phyloP scores from a whole-genome alignment of 805 yeast species.

The Starmerella sirachaensis region DNA sequence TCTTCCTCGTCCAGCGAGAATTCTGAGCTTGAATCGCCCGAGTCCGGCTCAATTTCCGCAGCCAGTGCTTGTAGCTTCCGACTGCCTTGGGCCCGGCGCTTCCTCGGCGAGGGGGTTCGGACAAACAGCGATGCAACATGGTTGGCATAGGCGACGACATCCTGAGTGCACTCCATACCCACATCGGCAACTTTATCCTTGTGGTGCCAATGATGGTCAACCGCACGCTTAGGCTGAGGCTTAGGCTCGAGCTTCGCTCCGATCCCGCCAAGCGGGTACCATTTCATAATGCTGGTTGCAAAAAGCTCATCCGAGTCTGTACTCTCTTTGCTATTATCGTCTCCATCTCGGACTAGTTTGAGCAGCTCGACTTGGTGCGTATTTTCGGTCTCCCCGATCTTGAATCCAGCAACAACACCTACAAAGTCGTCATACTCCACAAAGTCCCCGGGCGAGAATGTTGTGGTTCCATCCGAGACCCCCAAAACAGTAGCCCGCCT shows the following conservation, averaged over 20 bases:
- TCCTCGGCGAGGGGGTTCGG: neutral
- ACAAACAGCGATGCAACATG: conserved; percentile 1
- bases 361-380: conserved; percentile 12
- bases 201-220: conserved; percentile 6
- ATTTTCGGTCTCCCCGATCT: conserved; percentile 10
- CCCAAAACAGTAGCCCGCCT: conserved; percentile 8
- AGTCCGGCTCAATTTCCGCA: neutral
- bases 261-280: conserved; percentile 3
- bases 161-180: neutral
- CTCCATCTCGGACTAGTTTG: neutral
- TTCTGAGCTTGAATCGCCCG: neutral
- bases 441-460: conserved; percentile 9
- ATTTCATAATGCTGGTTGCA: conserved; percentile 6
- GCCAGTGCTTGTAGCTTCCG: neutral
- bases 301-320: conserved; percentile 1
- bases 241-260: conserved; percentile 1
- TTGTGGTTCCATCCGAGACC: neutral
- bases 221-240: conserved; percentile 2
- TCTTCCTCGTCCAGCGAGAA: conserved; percentile 4
- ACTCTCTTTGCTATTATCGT: neutral
- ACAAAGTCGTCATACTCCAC: conserved; percentile 13
- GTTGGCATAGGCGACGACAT: conserved; percentile 1
- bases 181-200: conserved; percentile 3
- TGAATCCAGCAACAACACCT: conserved; percentile 10
- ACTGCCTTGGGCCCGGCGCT: neutral